These are phyloP conservation scores for Phytophthora meadii DNA, from an alignment of 352 stramenopile species.

Conservation along the genomic window DNA sequence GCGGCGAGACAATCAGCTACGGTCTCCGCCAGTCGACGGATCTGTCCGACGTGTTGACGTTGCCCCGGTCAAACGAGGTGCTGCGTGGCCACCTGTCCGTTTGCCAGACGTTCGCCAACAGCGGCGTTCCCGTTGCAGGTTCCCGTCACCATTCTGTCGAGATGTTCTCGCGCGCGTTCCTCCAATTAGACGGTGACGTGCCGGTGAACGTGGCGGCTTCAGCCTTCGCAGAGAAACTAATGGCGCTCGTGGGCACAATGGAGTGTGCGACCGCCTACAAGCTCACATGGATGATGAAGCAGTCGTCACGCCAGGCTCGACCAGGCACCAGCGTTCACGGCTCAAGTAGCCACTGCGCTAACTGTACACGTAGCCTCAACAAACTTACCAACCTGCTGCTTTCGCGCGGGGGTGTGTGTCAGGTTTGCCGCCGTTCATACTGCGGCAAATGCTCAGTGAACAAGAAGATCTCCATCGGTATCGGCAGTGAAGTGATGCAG, in stretches of 20 bases:
- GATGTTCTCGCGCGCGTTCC: conserved; percentile 50
- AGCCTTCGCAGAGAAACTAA: conserved; percentile 42
- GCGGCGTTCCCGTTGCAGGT: conserved; percentile 20
- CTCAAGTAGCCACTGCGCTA: conserved; percentile 38
- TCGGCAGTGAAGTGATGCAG: conserved; percentile 42
- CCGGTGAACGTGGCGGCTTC: conserved; percentile 37
- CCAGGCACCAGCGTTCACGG: conserved; percentile 23
- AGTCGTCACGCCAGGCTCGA: conserved; percentile 26
- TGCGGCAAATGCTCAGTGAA: conserved; percentile 53
- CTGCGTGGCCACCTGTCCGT: conserved; percentile 44
- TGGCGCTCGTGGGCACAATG: conserved; percentile 42
- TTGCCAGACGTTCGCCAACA: conserved; percentile 47
- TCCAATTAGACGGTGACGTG: conserved; percentile 48
- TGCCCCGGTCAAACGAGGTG: conserved; percentile 35
- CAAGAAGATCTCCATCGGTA: conserved; percentile 52
- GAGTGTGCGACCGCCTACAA: conserved; percentile 53
- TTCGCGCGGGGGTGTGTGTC: conserved; percentile 39
- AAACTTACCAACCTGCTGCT: conserved; percentile 44
- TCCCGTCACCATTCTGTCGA: conserved; percentile 41
- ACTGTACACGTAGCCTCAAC: conserved; percentile 45
- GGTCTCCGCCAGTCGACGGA: conserved; percentile 41
- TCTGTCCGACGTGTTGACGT: conserved; percentile 37
- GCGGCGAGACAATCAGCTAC: conserved; percentile 43
- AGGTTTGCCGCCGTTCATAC: conserved; percentile 45
- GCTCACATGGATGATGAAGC: conserved; percentile 50